Conservation (phyloP, 2,329 filamentous ascomycete genomes). For the Rutstroemia sp. region DNA sequence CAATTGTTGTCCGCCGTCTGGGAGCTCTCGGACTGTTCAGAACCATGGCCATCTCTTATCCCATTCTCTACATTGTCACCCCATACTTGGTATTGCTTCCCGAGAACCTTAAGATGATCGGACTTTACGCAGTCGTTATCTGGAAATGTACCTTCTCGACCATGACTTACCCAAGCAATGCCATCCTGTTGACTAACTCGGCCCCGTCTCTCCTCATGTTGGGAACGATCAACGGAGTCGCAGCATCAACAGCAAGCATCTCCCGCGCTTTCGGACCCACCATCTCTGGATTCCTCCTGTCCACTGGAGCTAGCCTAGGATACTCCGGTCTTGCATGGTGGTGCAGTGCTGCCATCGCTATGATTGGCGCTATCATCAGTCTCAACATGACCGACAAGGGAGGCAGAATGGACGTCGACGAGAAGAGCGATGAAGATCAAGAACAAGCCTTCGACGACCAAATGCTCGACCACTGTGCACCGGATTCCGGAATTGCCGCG, state of each 20-base stretch:
- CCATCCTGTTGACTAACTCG: slow-evolving; percentile 82
- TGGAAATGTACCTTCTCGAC: slow-evolving; percentile 93
- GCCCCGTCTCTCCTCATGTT: slow-evolving; percentile 78
- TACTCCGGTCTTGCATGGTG: slow-evolving; percentile 93
- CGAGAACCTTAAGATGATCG: slow-evolving; percentile 58
- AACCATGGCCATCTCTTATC: slow-evolving; percentile 74
- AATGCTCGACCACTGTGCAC: slow-evolving; percentile 19
- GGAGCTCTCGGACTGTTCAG: slow-evolving; percentile 79
- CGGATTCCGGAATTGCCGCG: slow-evolving; percentile 19
- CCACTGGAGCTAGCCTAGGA: slow-evolving; percentile 68
- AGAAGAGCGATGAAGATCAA: slow-evolving; percentile 25
- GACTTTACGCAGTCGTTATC: slow-evolving; percentile 70
- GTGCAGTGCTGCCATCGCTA: slow-evolving; percentile 71
- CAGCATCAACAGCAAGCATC: slow-evolving; percentile 83
- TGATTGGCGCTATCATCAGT: slow-evolving; percentile 67
- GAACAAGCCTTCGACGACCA: slow-evolving; percentile 24
- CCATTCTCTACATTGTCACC: slow-evolving; percentile 76
- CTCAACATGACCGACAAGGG: slow-evolving; percentile 61
- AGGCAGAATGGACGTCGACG: slow-evolving; percentile 26
- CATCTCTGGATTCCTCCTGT: slow-evolving; percentile 77
- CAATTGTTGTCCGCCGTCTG: slow-evolving; percentile 64
- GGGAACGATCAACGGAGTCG: slow-evolving; percentile 87
- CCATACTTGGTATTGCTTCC: slow-evolving; percentile 87
- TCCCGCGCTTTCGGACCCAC: slow-evolving; percentile 85
- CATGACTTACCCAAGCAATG: slow-evolving; percentile 83